phyloP scores from a whole-genome alignment of 2,329 filamentous ascomycete genomes.

The Blastomyces percursus region DNA sequence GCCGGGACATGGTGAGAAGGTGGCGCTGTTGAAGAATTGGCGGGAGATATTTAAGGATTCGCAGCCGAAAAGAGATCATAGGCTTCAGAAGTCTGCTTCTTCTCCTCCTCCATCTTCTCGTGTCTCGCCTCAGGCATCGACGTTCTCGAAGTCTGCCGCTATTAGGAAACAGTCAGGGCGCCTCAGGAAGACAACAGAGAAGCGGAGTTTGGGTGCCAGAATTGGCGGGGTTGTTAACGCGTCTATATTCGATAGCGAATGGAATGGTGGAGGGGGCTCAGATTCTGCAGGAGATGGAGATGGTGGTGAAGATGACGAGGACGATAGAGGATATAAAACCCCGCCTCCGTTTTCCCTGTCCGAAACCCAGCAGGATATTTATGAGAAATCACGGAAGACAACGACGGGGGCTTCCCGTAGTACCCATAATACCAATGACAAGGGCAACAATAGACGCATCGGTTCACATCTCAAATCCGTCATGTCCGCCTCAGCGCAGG shows the following conservation, averaged over 20 bases:
- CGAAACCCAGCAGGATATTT: background rate
- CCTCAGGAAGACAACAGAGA: background rate
- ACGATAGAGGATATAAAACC: background rate
- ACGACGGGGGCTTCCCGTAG: too few species aligned
- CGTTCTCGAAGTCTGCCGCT: background rate
- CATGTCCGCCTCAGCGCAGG: background rate
- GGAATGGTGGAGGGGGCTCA: background rate
- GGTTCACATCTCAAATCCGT: slow-evolving; percentile 2
- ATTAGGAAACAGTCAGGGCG: background rate
- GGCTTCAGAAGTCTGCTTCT: background rate
- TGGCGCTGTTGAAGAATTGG: slow-evolving; percentile 38
- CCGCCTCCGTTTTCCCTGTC: background rate
- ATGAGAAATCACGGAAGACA: background rate
- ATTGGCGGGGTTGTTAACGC: background rate
- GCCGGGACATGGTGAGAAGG: slow-evolving; percentile 32
- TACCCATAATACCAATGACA: background rate
- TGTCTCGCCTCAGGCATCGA: background rate
- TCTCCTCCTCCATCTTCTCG: background rate
- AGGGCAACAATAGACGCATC: background rate
- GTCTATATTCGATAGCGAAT: background rate
- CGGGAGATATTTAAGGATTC: slow-evolving; percentile 33
- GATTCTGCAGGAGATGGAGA: background rate
- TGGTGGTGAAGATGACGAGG: background rate
- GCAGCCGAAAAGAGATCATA: slow-evolving; percentile 21
- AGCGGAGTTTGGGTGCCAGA: background rate